phyloP scores from a whole-genome alignment of 768 basidiomycete species.

The Dendrothele bispora region DNA sequence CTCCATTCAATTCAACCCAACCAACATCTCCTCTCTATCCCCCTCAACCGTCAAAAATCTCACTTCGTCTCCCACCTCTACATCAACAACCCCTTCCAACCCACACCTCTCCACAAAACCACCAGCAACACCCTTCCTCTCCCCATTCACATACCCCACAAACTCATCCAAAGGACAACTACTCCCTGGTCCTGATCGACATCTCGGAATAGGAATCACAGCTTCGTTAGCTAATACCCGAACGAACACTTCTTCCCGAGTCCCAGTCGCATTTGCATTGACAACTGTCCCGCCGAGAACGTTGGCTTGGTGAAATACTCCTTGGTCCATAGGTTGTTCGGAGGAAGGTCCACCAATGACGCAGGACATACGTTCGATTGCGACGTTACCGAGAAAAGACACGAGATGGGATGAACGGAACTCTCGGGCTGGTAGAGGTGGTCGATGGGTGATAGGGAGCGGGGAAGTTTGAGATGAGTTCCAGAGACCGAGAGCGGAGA shows the following conservation, averaged over 20 bases:
- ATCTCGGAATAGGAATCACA: conserved; percentile 39
- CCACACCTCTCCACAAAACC: conserved; percentile 39
- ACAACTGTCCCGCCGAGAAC: conserved; percentile 3
- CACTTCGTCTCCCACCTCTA: too few relatives aligned
- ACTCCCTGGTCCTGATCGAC: conserved; percentile 36
- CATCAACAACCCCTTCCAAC: not conserved
- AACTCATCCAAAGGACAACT: conserved; percentile 38
- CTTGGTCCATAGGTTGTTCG: conserved; percentile 5
- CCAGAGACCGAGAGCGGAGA: conserved; percentile 43
- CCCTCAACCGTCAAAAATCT: conserved; percentile 6
- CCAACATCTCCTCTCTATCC: conserved; percentile 4
- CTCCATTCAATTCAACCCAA: conserved; percentile 5
- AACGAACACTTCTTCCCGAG: conserved; percentile 24
- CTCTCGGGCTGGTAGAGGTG: conserved; percentile 26
- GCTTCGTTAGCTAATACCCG: conserved; percentile 40
- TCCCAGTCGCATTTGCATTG: not conserved
- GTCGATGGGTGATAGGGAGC: conserved; percentile 30
- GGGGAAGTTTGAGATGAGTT: conserved; percentile 30
- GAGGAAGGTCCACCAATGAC: conserved; percentile 12
- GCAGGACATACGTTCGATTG: conserved; percentile 41
- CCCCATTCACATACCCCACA: conserved; percentile 24
- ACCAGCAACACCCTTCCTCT: conserved; percentile 27
- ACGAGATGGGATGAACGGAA: conserved; percentile 41
- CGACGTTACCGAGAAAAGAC: conserved; percentile 40
- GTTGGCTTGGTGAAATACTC: conserved; percentile 1